Evolutionary conservation across 2,329 filamentous ascomycete genomes (phyloP).

Genomic region (Cephalotrichum gorgonifer): DNA sequence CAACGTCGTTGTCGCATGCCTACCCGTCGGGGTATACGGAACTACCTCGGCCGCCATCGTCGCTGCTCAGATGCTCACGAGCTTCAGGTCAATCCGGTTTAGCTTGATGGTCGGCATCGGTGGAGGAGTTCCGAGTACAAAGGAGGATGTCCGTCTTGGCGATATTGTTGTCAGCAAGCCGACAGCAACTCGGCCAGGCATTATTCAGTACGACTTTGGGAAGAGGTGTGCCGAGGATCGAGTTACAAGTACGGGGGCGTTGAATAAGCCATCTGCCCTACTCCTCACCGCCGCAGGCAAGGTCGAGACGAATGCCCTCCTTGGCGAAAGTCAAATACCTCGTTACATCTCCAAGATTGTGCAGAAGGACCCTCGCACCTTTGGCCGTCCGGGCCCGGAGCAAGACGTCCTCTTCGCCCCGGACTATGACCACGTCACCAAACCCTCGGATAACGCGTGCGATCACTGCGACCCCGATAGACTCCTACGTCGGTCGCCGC

Average conservation of each 20-base stretch:
- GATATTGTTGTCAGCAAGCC: constrained; percentile 13
- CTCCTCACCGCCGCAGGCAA: not conserved
- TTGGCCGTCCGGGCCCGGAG: not conserved
- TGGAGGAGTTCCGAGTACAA: constrained; percentile 11
- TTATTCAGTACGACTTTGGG: not conserved
- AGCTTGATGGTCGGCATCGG: constrained; percentile 14
- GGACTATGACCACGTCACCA: not conserved
- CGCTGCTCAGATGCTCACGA: constrained; percentile 19
- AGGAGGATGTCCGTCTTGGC: constrained; percentile 12
- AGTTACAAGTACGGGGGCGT: not conserved
- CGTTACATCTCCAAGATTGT: not conserved
- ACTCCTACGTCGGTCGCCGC: not conserved
- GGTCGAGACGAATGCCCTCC: too few species aligned
- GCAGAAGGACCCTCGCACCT: not conserved
- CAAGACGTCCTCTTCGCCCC: not conserved
- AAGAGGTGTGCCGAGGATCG: not conserved
- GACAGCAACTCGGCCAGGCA: not conserved
- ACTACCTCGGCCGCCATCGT: constrained; percentile 19
- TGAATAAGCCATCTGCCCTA: not conserved
- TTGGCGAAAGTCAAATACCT: too few species aligned
- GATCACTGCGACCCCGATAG: not conserved
- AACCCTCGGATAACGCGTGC: not conserved
- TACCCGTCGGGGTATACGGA: constrained; percentile 20
- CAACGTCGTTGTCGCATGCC: constrained; percentile 19
- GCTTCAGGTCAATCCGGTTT: constrained; percentile 18